Evolutionary conservation across 352 stramenopile species (phyloP).

Genomic region (Pythium insidiosum): DNA sequence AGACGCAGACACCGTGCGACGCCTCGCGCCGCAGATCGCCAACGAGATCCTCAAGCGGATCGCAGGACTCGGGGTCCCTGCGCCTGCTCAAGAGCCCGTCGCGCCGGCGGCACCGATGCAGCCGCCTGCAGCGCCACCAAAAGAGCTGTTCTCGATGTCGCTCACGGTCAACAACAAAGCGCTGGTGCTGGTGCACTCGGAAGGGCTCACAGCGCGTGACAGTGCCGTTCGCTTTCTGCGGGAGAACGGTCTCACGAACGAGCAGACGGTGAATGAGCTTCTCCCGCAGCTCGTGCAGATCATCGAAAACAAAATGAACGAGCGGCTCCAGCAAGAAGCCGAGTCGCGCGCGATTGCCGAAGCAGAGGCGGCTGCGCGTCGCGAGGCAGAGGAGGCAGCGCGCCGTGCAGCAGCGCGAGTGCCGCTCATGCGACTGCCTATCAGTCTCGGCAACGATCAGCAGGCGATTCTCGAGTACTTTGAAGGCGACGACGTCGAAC

Average conservation of each 20-base stretch:
- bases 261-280: conserved; percentile 24
- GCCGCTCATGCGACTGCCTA: conserved; percentile 34
- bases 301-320: conserved; percentile 41
- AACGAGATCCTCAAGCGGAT: conserved; percentile 47
- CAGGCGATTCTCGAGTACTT: conserved; percentile 52
- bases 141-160: conserved; percentile 63
- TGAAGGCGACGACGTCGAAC: conserved; percentile 60
- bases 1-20: conserved; percentile 42
- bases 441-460: conserved; percentile 42
- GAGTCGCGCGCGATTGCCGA: conserved; percentile 1
- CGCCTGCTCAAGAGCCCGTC: neutral
- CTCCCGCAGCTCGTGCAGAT: conserved; percentile 49
- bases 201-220: conserved; percentile 48
- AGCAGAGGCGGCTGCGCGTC: neutral
- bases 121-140: conserved; percentile 1
- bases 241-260: conserved; percentile 45
- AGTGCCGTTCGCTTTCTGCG: conserved; percentile 49
- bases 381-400: conserved; percentile 5
- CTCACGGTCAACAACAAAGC: conserved; percentile 44
- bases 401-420: conserved; percentile 4
- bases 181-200: conserved; percentile 49
- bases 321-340: conserved; percentile 30
- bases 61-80: conserved; percentile 1
- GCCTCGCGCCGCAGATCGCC: conserved; percentile 45
- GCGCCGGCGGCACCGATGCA: conserved; percentile 2